Base-by-base conservation (phyloP, 2,329 filamentous ascomycete genomes). In the Raffaelea ambrosiae region DNA sequence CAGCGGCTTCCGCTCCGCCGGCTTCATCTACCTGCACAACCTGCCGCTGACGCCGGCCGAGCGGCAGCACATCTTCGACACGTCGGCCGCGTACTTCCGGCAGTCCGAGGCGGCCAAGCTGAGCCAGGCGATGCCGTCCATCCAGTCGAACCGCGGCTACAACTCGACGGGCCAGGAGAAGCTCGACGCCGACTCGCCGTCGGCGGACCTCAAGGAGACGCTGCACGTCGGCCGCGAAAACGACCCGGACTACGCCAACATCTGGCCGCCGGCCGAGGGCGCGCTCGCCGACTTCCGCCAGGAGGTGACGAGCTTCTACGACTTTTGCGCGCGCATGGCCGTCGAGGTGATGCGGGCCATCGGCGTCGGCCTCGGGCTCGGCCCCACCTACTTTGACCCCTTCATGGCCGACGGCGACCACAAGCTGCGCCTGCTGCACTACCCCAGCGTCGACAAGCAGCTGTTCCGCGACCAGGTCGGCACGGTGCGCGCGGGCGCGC, bases 381-480 rank as follows among this genome's bases (percentile, higher is more conserved):
- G 13, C 26, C 7, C 7, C 26, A 29, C 7, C 7, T 52, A 14
- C 44, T 59, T 23, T 56, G 59, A 4, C 54, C 59, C 7, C 58
- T 55, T 73, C 38, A 78, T 82, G 59, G 45, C 26, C 16, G 72
- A 73, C 0, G 66, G 73, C 49, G 73, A 79, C 53, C 78, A 79
- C 51, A 78, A 81, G 50, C 63, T 83, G 9, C 70, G 80, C 2
- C 59, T 84, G 21, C 63, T 83, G 16, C 79, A 83, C 57, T 83
- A 66, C 47, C 64, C 64, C 4, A 55, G 59, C 1, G 53, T 61
- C 11, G 54, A 61, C 5, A 29, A 29, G 26, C 7, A 29, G 26
- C 26, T 29, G 26, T 29, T 29, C 26, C 7, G 13, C 7, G 26
- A 29, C 7, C 26, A 29, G 26, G 56, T 58, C 4, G 57, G 57